These are phyloP conservation scores for Penicillium coprophilum DNA, from an alignment of 495 filamentous ascomycete species.

Conservation along the genomic window DNA sequence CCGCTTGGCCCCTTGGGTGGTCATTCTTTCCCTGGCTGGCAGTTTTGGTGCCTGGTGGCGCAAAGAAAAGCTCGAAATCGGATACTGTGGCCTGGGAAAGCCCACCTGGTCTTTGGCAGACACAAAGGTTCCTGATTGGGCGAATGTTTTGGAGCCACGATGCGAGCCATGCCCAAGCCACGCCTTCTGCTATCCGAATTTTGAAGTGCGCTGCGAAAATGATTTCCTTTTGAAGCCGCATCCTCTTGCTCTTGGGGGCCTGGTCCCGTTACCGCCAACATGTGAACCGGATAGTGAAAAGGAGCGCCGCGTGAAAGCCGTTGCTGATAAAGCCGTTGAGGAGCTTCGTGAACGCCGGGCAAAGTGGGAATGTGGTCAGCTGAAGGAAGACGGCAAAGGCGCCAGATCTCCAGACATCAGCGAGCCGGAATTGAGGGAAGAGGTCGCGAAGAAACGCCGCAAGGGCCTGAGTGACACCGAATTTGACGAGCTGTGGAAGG, in stretches of 20 bases:
- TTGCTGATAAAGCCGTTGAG: slow-evolving; percentile 85
- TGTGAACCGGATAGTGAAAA: slow-evolving; percentile 96
- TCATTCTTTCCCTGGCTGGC: slow-evolving; percentile 63
- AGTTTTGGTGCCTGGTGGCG: slow-evolving; percentile 83
- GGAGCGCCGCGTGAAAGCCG: slow-evolving; percentile 77
- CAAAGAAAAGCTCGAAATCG: slow-evolving; percentile 90
- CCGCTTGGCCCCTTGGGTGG: slow-evolving; percentile 61
- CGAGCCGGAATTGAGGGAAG: slow-evolving; percentile 73
- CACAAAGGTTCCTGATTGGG: slow-evolving; percentile 65
- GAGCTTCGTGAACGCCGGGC: slow-evolving; percentile 83
- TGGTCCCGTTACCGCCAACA: slow-evolving; percentile 83
- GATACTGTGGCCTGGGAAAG: slow-evolving; percentile 87
- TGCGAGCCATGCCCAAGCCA: slow-evolving; percentile 93
- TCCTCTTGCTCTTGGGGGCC: slow-evolving; percentile 75
- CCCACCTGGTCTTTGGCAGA: slow-evolving; percentile 54
- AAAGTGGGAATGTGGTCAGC: slow-evolving; percentile 84
- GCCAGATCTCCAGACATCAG: slow-evolving; percentile 63
- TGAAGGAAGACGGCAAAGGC: slow-evolving; percentile 59
- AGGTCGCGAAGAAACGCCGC: slow-evolving; percentile 67
- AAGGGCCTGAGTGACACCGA: slow-evolving; percentile 80
- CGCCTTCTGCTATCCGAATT: slow-evolving; percentile 80
- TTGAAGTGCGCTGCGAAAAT: slow-evolving; percentile 75
- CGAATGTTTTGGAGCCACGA: slow-evolving; percentile 65
- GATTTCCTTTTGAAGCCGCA: slow-evolving; percentile 86
- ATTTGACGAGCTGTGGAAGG: slow-evolving; percentile 89